Evolutionary conservation across 352 stramenopile genomes (phyloP), one percentile per base, ranked within the genome.

Genomic region (Blastocystis sp.): DNA sequence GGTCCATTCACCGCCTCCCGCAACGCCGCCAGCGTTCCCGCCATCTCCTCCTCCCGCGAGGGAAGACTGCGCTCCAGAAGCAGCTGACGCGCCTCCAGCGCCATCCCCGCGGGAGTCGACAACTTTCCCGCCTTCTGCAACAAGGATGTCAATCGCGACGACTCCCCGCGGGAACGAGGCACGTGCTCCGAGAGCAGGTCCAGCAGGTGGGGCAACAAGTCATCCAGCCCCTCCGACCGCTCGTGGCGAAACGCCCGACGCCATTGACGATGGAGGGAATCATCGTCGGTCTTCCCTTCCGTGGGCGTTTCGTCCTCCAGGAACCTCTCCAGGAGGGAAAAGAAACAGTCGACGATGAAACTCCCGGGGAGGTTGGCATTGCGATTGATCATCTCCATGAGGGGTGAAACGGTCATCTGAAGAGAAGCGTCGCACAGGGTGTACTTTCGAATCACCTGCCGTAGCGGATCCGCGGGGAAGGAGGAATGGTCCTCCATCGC

Each of bases 11-110:
- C 42, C 2, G 11, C 54, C 38, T 73, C 76, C 16, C 64, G 75
- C 44, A 89, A 64, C 21, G 61, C 69, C 18, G 54, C 88, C 36
- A 89, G 88, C 27, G 94, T 88, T 44, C 92, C 87, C 16, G 90
- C 87, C 34, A 87, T 87, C 78, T 94, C 92, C 84, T 97, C 92
- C 44, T 94, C 90, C 88, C 97, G 95, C 73, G 93, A 97, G 44
- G 95, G 94, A 90, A 97, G 96, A 88, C 96, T 97, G 88, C 96
- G 93, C 88, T 97, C 91, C 64, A 98, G 94, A 8, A 98, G 89
- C 48, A 98, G 90, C 87, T 97, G 96, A 81, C 95, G 91, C 32
- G 95, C 96, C 87, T 95, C 91, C 71, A 98, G 90, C 9, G 95
- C 93, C 49, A 98, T 90, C 14, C 94, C 87, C 59, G 93, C 95